Percentiles rank a stretch among this genome's conserved stretches.
phyloP scores from a whole-genome alignment of 768 basidiomycete species.

The Galerina marginata region DNA sequence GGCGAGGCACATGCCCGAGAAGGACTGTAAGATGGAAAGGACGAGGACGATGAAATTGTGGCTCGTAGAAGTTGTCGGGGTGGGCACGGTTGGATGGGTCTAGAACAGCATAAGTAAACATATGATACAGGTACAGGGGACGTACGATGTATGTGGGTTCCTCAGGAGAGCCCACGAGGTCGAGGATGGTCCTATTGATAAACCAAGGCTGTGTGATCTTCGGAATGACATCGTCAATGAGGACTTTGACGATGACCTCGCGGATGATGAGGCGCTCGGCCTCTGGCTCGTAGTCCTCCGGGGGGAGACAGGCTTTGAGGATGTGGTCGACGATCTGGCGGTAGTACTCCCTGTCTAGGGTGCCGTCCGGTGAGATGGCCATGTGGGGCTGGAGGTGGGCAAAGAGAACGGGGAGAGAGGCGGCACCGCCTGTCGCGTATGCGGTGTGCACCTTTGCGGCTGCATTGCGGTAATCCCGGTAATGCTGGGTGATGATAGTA shows the following conservation, averaged over 20 bases:
- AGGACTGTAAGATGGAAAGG: constrained; percentile 73
- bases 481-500: constrained; percentile 73
- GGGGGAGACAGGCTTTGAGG: constrained; percentile 73
- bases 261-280: constrained; percentile 83
- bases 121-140: constrained; percentile 4
- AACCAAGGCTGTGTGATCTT: constrained; percentile 91
- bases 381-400: constrained; percentile 86
- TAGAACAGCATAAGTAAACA: constrained; percentile 10
- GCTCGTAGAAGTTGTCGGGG: constrained; percentile 37
- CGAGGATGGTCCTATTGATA: constrained; percentile 71
- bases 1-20: constrained; percentile 72
- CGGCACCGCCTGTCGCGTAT: constrained; percentile 71
- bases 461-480: constrained; percentile 77
- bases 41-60: constrained; percentile 68
- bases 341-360: constrained; percentile 75
- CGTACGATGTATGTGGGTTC: constrained; percentile 36
- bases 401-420: constrained; percentile 70
- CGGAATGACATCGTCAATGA: constrained; percentile 71
- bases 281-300: constrained; percentile 79
- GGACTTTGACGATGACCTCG: constrained; percentile 80
- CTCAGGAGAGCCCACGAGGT: constrained; percentile 59
- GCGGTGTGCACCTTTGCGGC: constrained; percentile 64
- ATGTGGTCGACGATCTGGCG: constrained; percentile 81
- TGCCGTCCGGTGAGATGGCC: constrained; percentile 71
- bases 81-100: constrained; percentile 16